phyloP scores from a whole-genome alignment of 176 grass and related monocot genomes.

The Aegilops sharonensis region DNA sequence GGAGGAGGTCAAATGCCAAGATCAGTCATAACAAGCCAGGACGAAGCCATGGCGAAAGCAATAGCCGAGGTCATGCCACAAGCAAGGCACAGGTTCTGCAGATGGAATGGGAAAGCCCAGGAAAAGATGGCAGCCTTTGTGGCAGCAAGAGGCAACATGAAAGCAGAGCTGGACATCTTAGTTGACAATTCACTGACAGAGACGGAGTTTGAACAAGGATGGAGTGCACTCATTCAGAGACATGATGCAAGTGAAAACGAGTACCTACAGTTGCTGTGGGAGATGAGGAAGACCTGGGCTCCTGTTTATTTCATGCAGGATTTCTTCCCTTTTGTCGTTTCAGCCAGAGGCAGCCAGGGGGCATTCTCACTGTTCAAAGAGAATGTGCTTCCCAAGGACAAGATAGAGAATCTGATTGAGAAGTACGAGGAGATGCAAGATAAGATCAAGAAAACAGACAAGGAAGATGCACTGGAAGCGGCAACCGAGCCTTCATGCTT shows the following conservation, averaged over 20 bases:
- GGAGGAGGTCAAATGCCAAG: background rate
- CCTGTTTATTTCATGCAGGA: conserved; percentile 2
- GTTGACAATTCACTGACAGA: background rate
- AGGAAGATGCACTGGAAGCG: background rate
- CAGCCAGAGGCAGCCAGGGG: background rate
- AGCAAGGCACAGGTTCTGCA: background rate
- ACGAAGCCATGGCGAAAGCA: conserved; percentile 1
- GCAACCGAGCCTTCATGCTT: background rate
- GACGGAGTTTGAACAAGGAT: background rate
- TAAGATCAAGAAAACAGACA: background rate
- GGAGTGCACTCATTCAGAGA: conserved; percentile 9
- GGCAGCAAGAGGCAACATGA: background rate
- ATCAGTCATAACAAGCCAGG: conserved; percentile 11
- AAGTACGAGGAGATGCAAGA: conserved; percentile 13
- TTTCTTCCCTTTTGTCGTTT: conserved; percentile 17
- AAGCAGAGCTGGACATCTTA: background rate
- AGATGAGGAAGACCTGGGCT: conserved; percentile 9
- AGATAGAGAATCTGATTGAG: conserved; percentile 11
- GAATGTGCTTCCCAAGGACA: background rate
- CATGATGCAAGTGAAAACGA: conserved; percentile 2
- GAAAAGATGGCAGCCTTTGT: background rate
- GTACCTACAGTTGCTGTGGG: background rate
- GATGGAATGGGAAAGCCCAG: conserved; percentile 1
- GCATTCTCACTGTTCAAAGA: conserved; percentile 17
- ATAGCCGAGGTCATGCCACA: background rate